Evolutionary conservation across 108 stramenopile species (phyloP), one percentile per base, ranked within the genome.

Genomic region (Nitzschia sp.): DNA sequence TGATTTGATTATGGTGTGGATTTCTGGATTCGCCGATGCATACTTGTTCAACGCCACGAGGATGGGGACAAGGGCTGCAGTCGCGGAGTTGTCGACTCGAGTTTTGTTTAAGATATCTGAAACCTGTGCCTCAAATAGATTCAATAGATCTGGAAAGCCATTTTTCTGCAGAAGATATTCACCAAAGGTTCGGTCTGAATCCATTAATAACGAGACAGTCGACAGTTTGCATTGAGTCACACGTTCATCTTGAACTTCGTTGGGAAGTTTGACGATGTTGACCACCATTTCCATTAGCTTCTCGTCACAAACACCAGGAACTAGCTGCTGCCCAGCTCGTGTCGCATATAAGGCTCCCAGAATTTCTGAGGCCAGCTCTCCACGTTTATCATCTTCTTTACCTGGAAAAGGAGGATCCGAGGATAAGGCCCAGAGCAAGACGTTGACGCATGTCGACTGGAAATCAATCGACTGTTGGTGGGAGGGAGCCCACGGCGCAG

Each of bases 361-460:
- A 15, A 92, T 82, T 63, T 92, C 91, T 11, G 77, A 36, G 1
- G 71, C 83, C 21, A 92, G 53, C 26, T 92, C 88, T 0, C 72
- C 23, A 45, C 85, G 80, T 28, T 78, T 77, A 70, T 92, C 90
- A 13, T 73, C 68, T 22, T 21, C 35, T 6, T 53, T 35, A 3
- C 77, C 78, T 8, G 82, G 86, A 68, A 83, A 85, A 11, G 72
- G 54, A 27, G 80, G 75, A 1, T 75, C 63, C 64, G 45, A 73
- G 50, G 48, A 64, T 45, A 66, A 59, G 55, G 36, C 77, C 79
- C 74, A 84, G 32, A 21, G 74, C 38, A 72, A 56, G 58, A 63
- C 53, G 36, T 48, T 59, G 65, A 34, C 28, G 33, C 22, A 74
- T 27, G 50, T 47, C 23, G 44, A 19, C 38, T 16, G 46, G 38